A percentile compares a stretch with the other conserved stretches of the same genome.
phyloP scores from a whole-genome alignment of 2,329 filamentous ascomycete species.

The Teratosphaeria viscida region DNA sequence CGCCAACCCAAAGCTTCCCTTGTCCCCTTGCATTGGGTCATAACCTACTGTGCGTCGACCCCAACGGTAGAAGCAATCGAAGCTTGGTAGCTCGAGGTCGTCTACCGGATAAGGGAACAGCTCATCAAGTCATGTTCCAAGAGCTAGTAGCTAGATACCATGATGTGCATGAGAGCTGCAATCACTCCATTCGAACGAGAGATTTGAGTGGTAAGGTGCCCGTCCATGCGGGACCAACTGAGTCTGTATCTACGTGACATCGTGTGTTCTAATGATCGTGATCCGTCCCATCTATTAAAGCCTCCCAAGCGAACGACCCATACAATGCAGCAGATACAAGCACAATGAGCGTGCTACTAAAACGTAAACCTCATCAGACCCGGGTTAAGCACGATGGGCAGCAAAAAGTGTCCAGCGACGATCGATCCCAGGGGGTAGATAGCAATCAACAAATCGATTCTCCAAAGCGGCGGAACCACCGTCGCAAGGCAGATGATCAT shows the following conservation, averaged over 20 bases:
- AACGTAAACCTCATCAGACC: conserved; percentile 54
- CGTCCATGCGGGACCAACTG: not conserved
- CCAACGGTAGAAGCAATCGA: not conserved
- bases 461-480: conserved; percentile 43
- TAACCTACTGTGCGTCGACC: not conserved
- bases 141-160: not conserved
- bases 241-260: not conserved
- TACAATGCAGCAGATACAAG: not conserved
- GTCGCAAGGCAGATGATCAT: conserved; percentile 41
- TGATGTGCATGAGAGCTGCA: not conserved
- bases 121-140: not conserved
- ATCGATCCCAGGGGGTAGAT: conserved; percentile 48
- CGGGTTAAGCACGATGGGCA: conserved; percentile 52
- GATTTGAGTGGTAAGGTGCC: not conserved
- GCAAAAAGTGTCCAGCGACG: conserved; percentile 45
- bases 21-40: not conserved
- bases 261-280: not conserved
- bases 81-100: not conserved
- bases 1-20: not conserved
- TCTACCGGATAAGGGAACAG: not conserved
- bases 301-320: not conserved
- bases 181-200: not conserved
- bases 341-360: conserved; percentile 24
- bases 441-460: conserved; percentile 47
- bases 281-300: not conserved